Evolutionary conservation across 2,329 filamentous ascomycete genomes (phyloP), one percentile per base, ranked within the genome.

Genomic region (Colletotrichum endophyticum): DNA sequence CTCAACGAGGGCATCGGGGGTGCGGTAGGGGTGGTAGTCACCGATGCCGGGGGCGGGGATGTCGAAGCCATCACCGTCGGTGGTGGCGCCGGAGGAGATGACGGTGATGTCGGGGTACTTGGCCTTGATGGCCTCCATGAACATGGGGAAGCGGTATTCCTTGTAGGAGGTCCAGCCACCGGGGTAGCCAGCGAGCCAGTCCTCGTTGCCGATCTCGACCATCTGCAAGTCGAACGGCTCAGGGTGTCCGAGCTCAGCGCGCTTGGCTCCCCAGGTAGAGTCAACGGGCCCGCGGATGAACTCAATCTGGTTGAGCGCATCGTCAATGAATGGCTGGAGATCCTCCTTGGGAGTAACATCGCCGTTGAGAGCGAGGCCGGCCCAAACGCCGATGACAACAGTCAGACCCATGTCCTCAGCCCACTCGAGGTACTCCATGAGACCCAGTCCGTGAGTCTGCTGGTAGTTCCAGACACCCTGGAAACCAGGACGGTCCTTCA

Each of bases 181-280:
- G 3, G 87, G 85, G 7, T 88, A 89, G 5, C 87, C 87, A 30
- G 86, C 88, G 6, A 93, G 88, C 86, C 90, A 91, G 79, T 94
- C 93, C 81, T 94, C 93, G 81, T 94, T 94, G 75, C 93, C 93
- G 59, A 94, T 84, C 83, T 94, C 93, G 71, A 94, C 90, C 79
- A 90, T 92, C 13, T 89, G 85, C 66, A 94, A 86, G 34, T 82
- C 85, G 84, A 91, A 94, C 0, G 93, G 92, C 75, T 91, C 87
- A 0, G 91, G 88, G 79, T 93, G 90, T 5, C 93, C 93, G 4
- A 92, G 86, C 59, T 88, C 84, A 8, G 91, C 91, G 22, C 92
- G 91, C 8, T 88, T 83, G 6, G 88, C 86, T 16, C 92, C 92
- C 86, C 90, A 93, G 28, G 86, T 87, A 2, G 90, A 91, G 62